Conservation (phyloP, 495 filamentous ascomycete species). For the Poronia punctata region DNA sequence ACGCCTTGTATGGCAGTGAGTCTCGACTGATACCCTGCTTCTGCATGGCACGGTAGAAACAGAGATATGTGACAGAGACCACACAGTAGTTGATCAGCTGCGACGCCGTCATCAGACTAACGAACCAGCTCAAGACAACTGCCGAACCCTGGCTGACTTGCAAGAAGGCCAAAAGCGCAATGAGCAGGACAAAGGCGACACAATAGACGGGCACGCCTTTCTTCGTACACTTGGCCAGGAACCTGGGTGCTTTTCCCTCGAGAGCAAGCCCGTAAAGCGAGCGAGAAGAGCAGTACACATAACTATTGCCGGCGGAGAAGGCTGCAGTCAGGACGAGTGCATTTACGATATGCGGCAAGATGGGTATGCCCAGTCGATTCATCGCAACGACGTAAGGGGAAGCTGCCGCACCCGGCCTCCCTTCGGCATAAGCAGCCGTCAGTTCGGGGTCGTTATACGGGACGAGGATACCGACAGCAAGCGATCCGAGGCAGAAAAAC, state of each 20-base stretch:
- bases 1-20: conserved; percentile 57
- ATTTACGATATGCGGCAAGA: conserved; percentile 66
- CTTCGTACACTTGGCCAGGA: conserved; percentile 53
- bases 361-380: conserved; percentile 54
- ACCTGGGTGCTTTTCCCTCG: conserved; percentile 49
- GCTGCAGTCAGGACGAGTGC: conserved; percentile 59
- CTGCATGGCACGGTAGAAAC: conserved; percentile 61
- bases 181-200: conserved; percentile 53
- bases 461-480: conserved; percentile 56
- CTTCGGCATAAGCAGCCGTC: conserved; percentile 40
- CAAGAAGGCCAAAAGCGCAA: conserved; percentile 63
- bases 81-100: conserved; percentile 74
- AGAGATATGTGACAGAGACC: conserved; percentile 62
- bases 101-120: conserved; percentile 61
- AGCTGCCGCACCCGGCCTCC: conserved; percentile 51
- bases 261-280: conserved; percentile 53
- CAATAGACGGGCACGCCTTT: conserved; percentile 50
- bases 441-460: conserved; percentile 44
- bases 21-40: conserved; percentile 61
- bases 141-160: conserved; percentile 62
- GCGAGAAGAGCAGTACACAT: conserved; percentile 65
- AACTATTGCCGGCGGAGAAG: conserved; percentile 71
- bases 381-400: conserved; percentile 74
- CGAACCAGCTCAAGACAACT: conserved; percentile 69
- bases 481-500: conserved; percentile 61